phyloP scores from a whole-genome alignment of 495 filamentous ascomycete species.

The Cairneyella variabilis region DNA sequence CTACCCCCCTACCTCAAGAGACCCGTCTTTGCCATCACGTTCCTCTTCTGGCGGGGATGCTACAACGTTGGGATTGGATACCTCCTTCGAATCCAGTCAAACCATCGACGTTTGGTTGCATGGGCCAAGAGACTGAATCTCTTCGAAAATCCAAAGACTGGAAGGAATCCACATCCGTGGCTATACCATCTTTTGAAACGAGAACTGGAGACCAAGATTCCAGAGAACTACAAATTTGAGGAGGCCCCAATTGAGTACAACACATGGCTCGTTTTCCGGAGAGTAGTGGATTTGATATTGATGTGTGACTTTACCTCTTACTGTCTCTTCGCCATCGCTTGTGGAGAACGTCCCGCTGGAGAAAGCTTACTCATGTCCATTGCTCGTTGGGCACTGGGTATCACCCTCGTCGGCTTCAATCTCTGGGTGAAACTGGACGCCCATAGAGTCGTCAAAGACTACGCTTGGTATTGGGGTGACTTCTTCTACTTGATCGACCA shows the following conservation, averaged over 20 bases:
- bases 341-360: slow-evolving; percentile 65
- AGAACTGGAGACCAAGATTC: slow-evolving; percentile 93
- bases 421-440: slow-evolving; percentile 98
- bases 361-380: slow-evolving; percentile 67
- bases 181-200: slow-evolving; percentile 78
- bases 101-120: slow-evolving; percentile 75
- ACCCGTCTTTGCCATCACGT: slow-evolving; percentile 74
- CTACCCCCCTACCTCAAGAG: slow-evolving; percentile 64
- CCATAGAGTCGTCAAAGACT: slow-evolving; percentile 98
- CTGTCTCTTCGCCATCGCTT: slow-evolving; percentile 90
- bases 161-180: slow-evolving; percentile 74
- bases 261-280: slow-evolving; percentile 94
- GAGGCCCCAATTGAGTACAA: slow-evolving; percentile 95
- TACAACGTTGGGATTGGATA: slow-evolving; percentile 96
- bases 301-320: slow-evolving; percentile 99
- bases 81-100: slow-evolving; percentile 83
- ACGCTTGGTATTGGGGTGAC: slow-evolving; percentile 99
- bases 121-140: slow-evolving; percentile 85
- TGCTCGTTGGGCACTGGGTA: slow-evolving; percentile 77
- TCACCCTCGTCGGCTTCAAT: slow-evolving; percentile 85
- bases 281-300: slow-evolving; percentile 90
- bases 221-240: slow-evolving; percentile 89
- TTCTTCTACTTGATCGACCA: slow-evolving; percentile 99
- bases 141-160: slow-evolving; percentile 77
- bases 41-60: slow-evolving; percentile 85